These are phyloP conservation scores for Globisporangium uncinulatum DNA, from an alignment of 352 stramenopile species.

Conservation along the genomic window DNA sequence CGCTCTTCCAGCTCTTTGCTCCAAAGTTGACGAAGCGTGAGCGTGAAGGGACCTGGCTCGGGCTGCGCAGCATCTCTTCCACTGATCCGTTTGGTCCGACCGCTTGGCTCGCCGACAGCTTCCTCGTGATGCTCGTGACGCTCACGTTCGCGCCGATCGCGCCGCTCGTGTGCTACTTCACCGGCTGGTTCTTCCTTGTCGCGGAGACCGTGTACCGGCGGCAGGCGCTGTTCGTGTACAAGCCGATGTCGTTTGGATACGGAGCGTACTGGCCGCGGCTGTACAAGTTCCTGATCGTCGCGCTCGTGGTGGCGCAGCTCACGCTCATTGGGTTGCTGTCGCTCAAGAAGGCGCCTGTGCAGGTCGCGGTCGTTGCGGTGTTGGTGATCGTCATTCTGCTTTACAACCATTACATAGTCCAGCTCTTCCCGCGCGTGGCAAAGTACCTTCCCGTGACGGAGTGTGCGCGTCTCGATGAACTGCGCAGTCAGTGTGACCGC, in stretches of 20 bases:
- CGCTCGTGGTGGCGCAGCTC: conserved; percentile 65
- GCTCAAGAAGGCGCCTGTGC: conserved; percentile 55
- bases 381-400: conserved; percentile 41
- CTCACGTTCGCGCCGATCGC: conserved; percentile 77
- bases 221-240: conserved; percentile 70
- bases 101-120: conserved; percentile 47
- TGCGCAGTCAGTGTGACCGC: conserved; percentile 25
- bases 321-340: conserved; percentile 76
- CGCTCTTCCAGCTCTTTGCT: conserved; percentile 46
- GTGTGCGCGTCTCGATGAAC: conserved; percentile 46
- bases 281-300: conserved; percentile 70
- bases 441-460: conserved; percentile 57
- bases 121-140: conserved; percentile 66
- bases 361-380: conserved; percentile 15
- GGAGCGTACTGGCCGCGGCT: conserved; percentile 73
- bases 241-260: conserved; percentile 40
- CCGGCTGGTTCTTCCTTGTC: conserved; percentile 59
- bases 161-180: conserved; percentile 74
- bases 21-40: conserved; percentile 59
- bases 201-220: conserved; percentile 67
- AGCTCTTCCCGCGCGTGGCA: conserved; percentile 48
- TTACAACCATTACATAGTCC: conserved; percentile 55
- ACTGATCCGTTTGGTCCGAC: conserved; percentile 62
- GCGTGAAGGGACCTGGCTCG: conserved; percentile 48
- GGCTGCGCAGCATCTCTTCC: conserved; percentile 37